Evolutionary conservation across 805 yeast genomes (phyloP).

Genomic region (Geotrichum ghanense): DNA sequence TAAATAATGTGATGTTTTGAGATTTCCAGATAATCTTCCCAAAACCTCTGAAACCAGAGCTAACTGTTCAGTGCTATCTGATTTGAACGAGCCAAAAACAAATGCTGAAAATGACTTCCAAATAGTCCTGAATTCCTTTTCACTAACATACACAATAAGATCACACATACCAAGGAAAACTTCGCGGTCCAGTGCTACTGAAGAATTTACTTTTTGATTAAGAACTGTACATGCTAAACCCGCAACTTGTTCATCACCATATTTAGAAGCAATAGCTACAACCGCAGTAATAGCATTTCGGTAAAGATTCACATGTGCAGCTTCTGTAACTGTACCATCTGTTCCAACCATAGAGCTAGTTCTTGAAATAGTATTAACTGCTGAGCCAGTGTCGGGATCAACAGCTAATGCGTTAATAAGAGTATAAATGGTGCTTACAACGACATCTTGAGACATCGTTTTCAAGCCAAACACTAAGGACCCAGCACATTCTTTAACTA

Average conservation of each 20-base stretch:
- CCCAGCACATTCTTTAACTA: conserved; percentile 43
- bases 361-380: conserved; percentile 18
- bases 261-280: conserved; percentile 50
- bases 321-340: conserved; percentile 5
- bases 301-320: conserved; percentile 22
- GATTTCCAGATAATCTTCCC: conserved; percentile 4
- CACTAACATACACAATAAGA: conserved; percentile 50
- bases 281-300: conserved; percentile 61
- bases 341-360: conserved; percentile 10
- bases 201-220: conserved; percentile 54
- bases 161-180: conserved; percentile 52
- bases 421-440: conserved; percentile 75
- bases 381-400: conserved; percentile 31
- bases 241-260: conserved; percentile 61
- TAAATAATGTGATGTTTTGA: conserved; percentile 29
- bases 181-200: conserved; percentile 41
- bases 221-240: conserved; percentile 71
- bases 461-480: conserved; percentile 57
- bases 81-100: conserved; percentile 33
- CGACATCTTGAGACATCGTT: conserved; percentile 65
- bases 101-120: conserved; percentile 45
- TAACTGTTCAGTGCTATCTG: conserved; percentile 27
- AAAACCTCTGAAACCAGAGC: conserved; percentile 22
- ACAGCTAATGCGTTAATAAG: conserved; percentile 61
- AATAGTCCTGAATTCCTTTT: conserved; percentile 56